These are phyloP conservation scores for Alternaria triticina DNA, from an alignment of 2,329 filamentous ascomycete genomes.

Conservation along the genomic window DNA sequence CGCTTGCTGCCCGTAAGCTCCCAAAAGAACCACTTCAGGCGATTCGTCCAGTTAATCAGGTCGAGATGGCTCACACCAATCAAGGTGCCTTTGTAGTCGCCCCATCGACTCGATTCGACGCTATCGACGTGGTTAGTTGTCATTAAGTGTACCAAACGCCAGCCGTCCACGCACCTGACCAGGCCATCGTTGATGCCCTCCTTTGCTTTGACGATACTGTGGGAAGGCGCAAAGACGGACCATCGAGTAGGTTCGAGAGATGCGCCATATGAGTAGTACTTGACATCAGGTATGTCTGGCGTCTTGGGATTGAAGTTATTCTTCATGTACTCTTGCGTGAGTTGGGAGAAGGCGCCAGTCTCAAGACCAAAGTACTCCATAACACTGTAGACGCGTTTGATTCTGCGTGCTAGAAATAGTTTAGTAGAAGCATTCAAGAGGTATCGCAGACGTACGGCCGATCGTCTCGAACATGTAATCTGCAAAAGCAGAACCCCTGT, in stretches of 20 bases:
- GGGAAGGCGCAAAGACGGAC: constrained; percentile 64
- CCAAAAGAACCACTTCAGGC: constrained; percentile 65
- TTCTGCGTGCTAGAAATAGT: constrained; percentile 46
- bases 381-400: constrained; percentile 62
- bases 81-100: constrained; percentile 67
- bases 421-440: constrained; percentile 15
- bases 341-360: constrained; percentile 66
- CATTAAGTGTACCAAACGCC: background rate
- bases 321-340: constrained; percentile 65
- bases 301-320: constrained; percentile 66
- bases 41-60: constrained; percentile 71
- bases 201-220: constrained; percentile 59
- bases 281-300: constrained; percentile 61
- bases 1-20: constrained; percentile 62
- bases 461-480: constrained; percentile 67
- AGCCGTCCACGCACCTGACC: constrained; percentile 54
- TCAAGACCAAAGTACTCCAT: constrained; percentile 63
- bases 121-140: constrained; percentile 31
- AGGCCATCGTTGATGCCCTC: constrained; percentile 69
- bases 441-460: constrained; percentile 55
- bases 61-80: constrained; percentile 69
- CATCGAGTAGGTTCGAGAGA: constrained; percentile 61
- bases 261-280: constrained; percentile 70
- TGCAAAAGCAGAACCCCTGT: constrained; percentile 66
- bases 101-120: constrained; percentile 66